A percentile compares a stretch with the other conserved stretches of the same genome.
Conservation (phyloP, 306 rosid genomes). For the Cucumis melo region DNA sequence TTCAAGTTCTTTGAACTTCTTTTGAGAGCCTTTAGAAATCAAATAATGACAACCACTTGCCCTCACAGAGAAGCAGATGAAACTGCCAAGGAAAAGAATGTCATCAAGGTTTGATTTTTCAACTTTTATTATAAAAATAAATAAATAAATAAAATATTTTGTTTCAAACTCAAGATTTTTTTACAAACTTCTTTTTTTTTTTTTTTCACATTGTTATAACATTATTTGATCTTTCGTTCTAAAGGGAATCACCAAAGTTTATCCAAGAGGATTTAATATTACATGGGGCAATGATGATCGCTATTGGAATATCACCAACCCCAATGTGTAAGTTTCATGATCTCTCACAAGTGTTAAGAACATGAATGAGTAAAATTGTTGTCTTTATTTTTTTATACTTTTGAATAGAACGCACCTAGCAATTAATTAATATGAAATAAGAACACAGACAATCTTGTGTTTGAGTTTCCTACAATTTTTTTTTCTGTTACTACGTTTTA, state of each 20-base stretch:
- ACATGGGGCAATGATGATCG: conserved; percentile 6
- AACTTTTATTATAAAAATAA: no score
- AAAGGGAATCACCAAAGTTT: background rate
- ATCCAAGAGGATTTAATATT: background rate
- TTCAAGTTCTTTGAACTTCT: background rate
- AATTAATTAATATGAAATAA: background rate
- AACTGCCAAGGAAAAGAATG: background rate
- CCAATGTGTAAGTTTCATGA: background rate
- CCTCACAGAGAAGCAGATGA: background rate
- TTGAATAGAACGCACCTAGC: background rate
- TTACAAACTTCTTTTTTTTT: background rate
- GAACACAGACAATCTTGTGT: background rate
- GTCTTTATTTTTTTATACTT: background rate
- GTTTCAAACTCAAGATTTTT: background rate
- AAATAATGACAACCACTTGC: background rate
- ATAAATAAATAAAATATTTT: no score
- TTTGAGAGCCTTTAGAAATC: background rate
- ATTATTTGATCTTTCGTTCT: background rate
- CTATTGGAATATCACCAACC: background rate
- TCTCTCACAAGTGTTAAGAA: background rate
- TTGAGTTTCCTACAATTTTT: background rate
- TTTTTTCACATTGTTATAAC: background rate
- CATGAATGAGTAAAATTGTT: background rate
- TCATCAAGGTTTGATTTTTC: background rate
- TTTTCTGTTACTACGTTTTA: no score